These are phyloP conservation scores for Poa pratensis DNA, from an alignment of 176 grass and related monocot species.

Conservation along the genomic window DNA sequence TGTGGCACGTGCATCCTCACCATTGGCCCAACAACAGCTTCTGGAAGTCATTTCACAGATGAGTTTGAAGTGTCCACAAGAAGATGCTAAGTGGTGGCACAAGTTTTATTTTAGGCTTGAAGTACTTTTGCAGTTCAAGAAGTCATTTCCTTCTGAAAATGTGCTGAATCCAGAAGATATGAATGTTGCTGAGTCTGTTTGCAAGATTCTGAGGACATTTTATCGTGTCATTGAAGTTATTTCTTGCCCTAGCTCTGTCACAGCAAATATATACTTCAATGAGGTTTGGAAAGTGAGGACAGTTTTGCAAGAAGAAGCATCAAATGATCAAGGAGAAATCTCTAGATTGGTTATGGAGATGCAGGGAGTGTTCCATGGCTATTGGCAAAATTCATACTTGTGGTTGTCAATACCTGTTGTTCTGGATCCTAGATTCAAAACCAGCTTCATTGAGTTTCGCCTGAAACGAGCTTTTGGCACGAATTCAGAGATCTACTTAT, in stretches of 20 bases:
- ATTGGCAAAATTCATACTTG: constrained; percentile 50
- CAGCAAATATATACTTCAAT: constrained; percentile 59
- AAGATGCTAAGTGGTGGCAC: constrained; percentile 64
- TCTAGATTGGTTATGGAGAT: constrained; percentile 41
- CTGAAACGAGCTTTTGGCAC: constrained; percentile 55
- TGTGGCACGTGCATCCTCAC: constrained; percentile 41
- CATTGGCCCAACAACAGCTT: constrained; percentile 43
- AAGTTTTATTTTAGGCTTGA: constrained; percentile 60
- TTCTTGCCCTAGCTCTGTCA: constrained; percentile 38
- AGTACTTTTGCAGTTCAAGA: constrained; percentile 58
- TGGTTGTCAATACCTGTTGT: constrained; percentile 65
- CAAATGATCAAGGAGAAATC: constrained; percentile 30
- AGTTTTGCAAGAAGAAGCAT: constrained; percentile 62
- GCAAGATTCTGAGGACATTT: constrained; percentile 57
- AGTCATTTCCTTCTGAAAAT: constrained; percentile 58
- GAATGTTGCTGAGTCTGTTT: constrained; percentile 47
- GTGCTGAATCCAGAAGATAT: constrained; percentile 36
- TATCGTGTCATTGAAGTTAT: constrained; percentile 57
- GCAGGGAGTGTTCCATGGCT: constrained; percentile 47
- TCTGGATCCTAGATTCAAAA: constrained; percentile 64
- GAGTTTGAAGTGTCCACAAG: constrained; percentile 58
- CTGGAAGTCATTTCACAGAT: constrained; percentile 52
- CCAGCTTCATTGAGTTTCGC: constrained; percentile 59
- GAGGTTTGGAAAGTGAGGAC: constrained; percentile 66
- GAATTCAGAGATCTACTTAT: constrained; percentile 41